phyloP scores from a whole-genome alignment of 176 grass and related monocot species.

The Hordeum vulgare region DNA sequence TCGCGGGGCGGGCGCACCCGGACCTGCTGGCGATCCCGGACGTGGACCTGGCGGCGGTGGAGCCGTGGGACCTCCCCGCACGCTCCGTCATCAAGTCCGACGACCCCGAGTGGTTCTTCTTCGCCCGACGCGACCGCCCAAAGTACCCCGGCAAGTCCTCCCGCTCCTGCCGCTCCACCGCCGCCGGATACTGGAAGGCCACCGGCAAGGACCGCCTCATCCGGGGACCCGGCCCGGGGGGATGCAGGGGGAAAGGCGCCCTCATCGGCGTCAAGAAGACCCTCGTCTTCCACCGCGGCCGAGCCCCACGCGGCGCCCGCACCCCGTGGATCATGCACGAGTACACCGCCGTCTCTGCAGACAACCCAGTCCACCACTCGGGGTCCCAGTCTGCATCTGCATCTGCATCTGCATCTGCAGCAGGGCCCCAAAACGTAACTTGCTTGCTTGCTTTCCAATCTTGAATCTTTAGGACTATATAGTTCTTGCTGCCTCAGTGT shows the following conservation, averaged over 20 bases:
- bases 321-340: constrained; percentile 72
- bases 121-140: constrained; percentile 41
- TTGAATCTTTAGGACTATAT: no score
- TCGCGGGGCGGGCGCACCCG: constrained; percentile 23
- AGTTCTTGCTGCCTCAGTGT: no score
- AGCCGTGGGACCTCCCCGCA: constrained; percentile 65
- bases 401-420: no score
- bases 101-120: constrained; percentile 75
- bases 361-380: neutral
- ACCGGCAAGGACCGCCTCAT: constrained; percentile 89
- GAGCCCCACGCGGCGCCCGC: constrained; percentile 40
- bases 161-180: constrained; percentile 72
- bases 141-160: constrained; percentile 43
- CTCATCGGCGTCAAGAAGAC: constrained; percentile 70
- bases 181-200: constrained; percentile 96
- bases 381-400: no score
- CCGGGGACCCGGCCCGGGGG: neutral
- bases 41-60: constrained; percentile 49
- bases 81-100: constrained; percentile 49
- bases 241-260: neutral
- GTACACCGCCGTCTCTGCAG: constrained; percentile 48
- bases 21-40: constrained; percentile 48
- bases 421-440: neutral
- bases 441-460: no score
- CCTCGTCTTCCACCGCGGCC: constrained; percentile 55